Base-by-base conservation (phyloP, 2,329 filamentous ascomycete species). In the Zymoseptoria pseudotritici region DNA sequence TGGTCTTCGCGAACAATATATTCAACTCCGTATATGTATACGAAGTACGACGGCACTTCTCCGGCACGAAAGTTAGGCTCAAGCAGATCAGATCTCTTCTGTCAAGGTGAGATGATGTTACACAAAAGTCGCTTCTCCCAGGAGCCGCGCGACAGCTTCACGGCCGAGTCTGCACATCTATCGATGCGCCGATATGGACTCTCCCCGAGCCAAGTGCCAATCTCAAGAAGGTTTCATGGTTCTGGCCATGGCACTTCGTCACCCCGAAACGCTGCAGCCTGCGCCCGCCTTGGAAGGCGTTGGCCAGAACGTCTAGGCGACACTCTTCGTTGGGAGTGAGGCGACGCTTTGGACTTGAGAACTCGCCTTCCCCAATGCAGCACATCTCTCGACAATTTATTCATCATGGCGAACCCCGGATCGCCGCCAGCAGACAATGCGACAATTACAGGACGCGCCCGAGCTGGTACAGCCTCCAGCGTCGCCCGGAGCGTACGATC, bases 381-480 rank as follows among this genome's bases (percentile, higher is more conserved):
- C 17, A 46, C 6, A 17, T 11, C 11, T 46, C 36, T 46, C 36
- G 17, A 11, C 36, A 46, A 17, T n/a, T 17, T 17, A 2, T 6
- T 46, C 36, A 46, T 3, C 17, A 46, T 46, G 36, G 36, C 36
- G 4, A 24, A 3, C 3, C 22, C 36, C 11, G 17, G 36, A n/a
- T 17, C 36, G 13, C 36, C 36, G 2, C 13, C 36, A 46, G 36
- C 36, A 17, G 36, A n/a, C 36, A 46, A 13, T 46, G 36, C 36
- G 13, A 46, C 36, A 46, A 11, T 3, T n/a, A 51, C 29, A 21
- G 52, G 60, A 56, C 58, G 57, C 36, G 58, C 54, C 26, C 56
- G 60, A 56, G 60, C 54, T 13, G 59, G 58, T 13, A 62, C 62
- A 19, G 56, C 62, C 20, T 62, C 63, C 22, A 63, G 61, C 61